A percentile compares a stretch with the other conserved stretches of the same genome.
These are phyloP conservation scores for Areca catechu DNA, from an alignment of 176 grass and related monocot species.

Conservation along the genomic window DNA sequence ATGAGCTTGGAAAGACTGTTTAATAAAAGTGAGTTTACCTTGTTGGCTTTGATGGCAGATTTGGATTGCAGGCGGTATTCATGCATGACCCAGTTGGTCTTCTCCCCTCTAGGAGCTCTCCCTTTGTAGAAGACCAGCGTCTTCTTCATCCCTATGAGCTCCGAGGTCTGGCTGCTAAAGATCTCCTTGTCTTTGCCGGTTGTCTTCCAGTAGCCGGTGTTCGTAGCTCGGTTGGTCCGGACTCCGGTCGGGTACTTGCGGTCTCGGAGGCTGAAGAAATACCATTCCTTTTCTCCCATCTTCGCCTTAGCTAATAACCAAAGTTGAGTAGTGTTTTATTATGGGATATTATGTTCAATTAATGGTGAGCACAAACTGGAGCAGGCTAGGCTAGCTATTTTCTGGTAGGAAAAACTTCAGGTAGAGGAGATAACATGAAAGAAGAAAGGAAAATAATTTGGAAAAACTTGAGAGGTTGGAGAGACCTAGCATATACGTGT, in stretches of 20 bases:
- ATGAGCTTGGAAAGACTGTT: too few species aligned
- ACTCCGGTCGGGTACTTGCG: slow-evolving; percentile 78
- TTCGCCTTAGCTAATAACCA: slow-evolving; percentile 54
- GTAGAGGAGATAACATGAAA: too few species aligned
- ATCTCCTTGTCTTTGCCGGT: slow-evolving; percentile 84
- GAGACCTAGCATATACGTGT: too few species aligned
- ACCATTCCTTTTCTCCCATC: slow-evolving; percentile 93
- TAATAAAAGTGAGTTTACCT: slow-evolving; percentile 28
- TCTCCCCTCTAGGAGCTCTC: slow-evolving; percentile 75
- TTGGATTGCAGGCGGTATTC: slow-evolving; percentile 65
- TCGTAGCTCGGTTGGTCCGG: slow-evolving; percentile 72
- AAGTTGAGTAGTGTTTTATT: too few species aligned
- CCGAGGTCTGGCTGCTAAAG: slow-evolving; percentile 23
- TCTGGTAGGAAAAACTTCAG: too few species aligned
- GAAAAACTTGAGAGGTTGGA: too few species aligned
- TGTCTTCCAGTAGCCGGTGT: slow-evolving; percentile 78
- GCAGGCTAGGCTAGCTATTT: too few species aligned
- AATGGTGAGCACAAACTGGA: too few species aligned
- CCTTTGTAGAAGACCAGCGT: slow-evolving; percentile 96
- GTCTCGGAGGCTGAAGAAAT: slow-evolving; percentile 74
- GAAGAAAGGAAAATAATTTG: too few species aligned
- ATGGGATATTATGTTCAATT: too few species aligned
- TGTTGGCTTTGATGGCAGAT: slow-evolving; percentile 44
- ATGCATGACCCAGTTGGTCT: slow-evolving; percentile 91
- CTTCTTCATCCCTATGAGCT: slow-evolving; percentile 84